phyloP scores from a whole-genome alignment of 2,329 filamentous ascomycete genomes.

The Aspergillus eucalypticola region DNA sequence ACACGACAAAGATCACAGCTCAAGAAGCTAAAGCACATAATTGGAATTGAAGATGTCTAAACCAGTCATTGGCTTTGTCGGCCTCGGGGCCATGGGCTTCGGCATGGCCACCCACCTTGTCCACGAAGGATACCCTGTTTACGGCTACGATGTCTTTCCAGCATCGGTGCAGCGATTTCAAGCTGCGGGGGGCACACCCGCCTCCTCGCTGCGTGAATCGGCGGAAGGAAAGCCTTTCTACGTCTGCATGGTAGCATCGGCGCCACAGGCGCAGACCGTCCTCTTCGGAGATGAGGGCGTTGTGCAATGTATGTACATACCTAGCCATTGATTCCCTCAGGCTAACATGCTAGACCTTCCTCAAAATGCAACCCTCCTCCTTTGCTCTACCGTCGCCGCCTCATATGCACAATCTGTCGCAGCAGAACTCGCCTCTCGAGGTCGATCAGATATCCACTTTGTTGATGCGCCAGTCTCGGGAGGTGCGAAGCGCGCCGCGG shows the following conservation, averaged over 20 bases:
- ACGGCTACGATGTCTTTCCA: slow-evolving; percentile 70
- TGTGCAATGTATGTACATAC: slow-evolving; percentile 26
- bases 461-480: slow-evolving; percentile 74
- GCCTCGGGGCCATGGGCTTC: slow-evolving; percentile 79
- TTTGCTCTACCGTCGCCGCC: slow-evolving; percentile 71
- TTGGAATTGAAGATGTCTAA: slow-evolving; percentile 40
- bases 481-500: slow-evolving; percentile 66
- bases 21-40: no score
- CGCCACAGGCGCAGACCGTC: slow-evolving; percentile 66
- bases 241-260: slow-evolving; percentile 75
- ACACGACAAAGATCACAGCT: neutral
- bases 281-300: slow-evolving; percentile 63
- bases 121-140: slow-evolving; percentile 65
- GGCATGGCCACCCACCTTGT: slow-evolving; percentile 77
- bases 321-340: neutral
- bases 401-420: slow-evolving; percentile 64
- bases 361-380: slow-evolving; percentile 60
- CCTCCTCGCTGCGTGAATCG: slow-evolving; percentile 61
- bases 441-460: slow-evolving; percentile 64
- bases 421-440: slow-evolving; percentile 53
- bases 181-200: slow-evolving; percentile 61
- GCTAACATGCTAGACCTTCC: slow-evolving; percentile 46
- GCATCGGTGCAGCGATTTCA: slow-evolving; percentile 67
- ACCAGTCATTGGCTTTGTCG: slow-evolving; percentile 65
- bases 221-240: slow-evolving; percentile 62